A percentile compares a stretch with the other conserved stretches of the same genome.
phyloP scores from a whole-genome alignment of 805 yeast species.

The Metschnikowia kunwiensis region DNA sequence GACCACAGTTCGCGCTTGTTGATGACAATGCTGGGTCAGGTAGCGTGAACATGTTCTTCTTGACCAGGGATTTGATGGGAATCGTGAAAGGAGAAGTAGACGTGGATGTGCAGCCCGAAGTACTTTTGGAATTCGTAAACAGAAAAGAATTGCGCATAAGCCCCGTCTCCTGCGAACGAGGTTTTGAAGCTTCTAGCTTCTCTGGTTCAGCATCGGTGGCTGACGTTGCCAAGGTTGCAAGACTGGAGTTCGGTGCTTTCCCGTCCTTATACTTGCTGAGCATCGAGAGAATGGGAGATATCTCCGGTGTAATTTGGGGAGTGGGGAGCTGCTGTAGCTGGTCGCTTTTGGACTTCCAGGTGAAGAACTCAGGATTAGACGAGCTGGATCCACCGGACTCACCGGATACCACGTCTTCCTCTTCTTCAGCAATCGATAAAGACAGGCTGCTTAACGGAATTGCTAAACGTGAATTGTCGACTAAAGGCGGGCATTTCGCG shows the following conservation, averaged over 20 bases:
- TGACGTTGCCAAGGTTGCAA: neutral
- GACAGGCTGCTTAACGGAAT: conserved; percentile 1
- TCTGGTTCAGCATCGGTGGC: neutral
- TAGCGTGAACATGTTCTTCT: conserved; percentile 24
- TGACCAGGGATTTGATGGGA: conserved; percentile 24
- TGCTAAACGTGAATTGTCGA: too few relatives aligned
- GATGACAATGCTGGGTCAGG: conserved; percentile 38
- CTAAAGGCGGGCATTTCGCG: too few relatives aligned
- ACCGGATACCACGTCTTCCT: conserved; percentile 3
- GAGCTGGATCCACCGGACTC: neutral
- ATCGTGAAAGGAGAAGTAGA: conserved; percentile 28
- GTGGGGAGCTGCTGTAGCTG: conserved; percentile 26
- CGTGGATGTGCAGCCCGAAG: conserved; percentile 16
- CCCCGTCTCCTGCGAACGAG: neutral
- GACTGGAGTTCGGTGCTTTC: neutral
- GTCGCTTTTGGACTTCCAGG: neutral
- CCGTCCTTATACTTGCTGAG: conserved; percentile 22
- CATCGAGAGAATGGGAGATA: conserved; percentile 33
- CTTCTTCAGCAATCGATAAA: conserved; percentile 5
- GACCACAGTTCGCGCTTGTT: neutral
- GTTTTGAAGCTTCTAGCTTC: neutral
- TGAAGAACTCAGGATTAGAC: conserved; percentile 1
- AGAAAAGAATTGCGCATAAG: conserved; percentile 3
- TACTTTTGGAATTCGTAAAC: conserved; percentile 2
- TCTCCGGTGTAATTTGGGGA: conserved; percentile 38